Percentiles rank a stretch among this genome's conserved stretches.
Conservation (phyloP, 805 yeast genomes). For the Kluyveromyces siamensis region DNA sequence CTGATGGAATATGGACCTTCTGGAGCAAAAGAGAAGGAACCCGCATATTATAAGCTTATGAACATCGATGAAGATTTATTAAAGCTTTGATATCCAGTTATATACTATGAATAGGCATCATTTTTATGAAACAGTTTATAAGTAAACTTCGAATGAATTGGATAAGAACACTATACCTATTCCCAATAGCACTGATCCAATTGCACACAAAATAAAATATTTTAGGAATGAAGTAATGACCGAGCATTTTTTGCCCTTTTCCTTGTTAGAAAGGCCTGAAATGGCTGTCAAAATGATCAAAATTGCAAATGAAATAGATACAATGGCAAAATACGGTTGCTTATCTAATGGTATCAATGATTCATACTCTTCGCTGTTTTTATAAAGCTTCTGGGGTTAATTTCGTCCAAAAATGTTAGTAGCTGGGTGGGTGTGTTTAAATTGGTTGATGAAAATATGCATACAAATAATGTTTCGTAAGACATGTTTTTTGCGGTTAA, state of each 20-base stretch:
- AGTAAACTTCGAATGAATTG: conserved; percentile 39
- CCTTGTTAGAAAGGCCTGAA: conserved; percentile 2
- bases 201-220: conserved; percentile 19
- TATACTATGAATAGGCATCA: background rate
- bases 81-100: conserved; percentile 14
- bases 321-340: conserved; percentile 19
- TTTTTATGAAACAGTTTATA: conserved; percentile 11
- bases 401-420: background rate
- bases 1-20: conserved; percentile 25
- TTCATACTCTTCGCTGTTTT: conserved; percentile 9
- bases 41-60: conserved; percentile 27
- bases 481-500: conserved; percentile 7
- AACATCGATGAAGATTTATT: conserved; percentile 40
- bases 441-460: conserved; percentile 2
- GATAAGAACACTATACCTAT: conserved; percentile 34
- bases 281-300: conserved; percentile 11
- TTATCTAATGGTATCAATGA: conserved; percentile 9
- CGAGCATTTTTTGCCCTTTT: conserved; percentile 3
- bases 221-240: conserved; percentile 16
- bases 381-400: conserved; percentile 15
- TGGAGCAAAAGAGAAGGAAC: conserved; percentile 17
- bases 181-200: conserved; percentile 31
- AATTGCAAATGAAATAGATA: conserved; percentile 13
- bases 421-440: background rate
- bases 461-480: conserved; percentile 19